These are phyloP conservation scores for Aspergillus texensis DNA, from an alignment of 2,329 filamentous ascomycete species.

Conservation along the genomic window DNA sequence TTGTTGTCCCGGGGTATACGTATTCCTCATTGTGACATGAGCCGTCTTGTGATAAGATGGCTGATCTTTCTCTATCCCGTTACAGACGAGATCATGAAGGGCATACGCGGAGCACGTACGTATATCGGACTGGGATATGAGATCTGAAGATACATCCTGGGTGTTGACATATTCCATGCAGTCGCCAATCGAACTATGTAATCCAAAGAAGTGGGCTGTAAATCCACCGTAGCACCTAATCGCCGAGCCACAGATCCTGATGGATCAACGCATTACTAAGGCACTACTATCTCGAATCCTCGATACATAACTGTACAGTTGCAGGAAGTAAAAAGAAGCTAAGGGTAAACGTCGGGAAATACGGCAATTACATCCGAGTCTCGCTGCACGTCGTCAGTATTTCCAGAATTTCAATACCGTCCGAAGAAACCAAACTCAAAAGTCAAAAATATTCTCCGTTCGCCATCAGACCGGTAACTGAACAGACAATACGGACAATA, in stretches of 20 bases:
- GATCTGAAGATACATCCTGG: neutral
- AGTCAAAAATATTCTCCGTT: conserved; percentile 7
- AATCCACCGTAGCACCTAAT: neutral
- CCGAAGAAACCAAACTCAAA: neutral
- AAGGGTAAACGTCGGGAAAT: neutral
- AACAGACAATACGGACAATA: neutral
- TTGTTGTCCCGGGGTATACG: neutral
- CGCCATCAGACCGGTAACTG: neutral
- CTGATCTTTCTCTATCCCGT: neutral
- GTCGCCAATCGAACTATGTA: neutral
- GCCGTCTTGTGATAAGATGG: neutral
- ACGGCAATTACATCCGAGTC: neutral
- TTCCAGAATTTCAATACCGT: neutral
- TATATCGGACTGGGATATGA: neutral
- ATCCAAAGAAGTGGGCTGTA: neutral
- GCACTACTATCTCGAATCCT: neutral
- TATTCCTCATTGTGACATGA: neutral
- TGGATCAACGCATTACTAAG: neutral
- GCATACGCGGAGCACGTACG: neutral
- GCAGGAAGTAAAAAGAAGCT: neutral
- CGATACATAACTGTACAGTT: no score
- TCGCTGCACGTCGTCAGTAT: neutral
- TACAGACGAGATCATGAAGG: neutral
- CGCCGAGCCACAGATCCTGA: conserved; percentile 1
- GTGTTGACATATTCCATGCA: neutral